A percentile compares a stretch with the other conserved stretches of the same genome.
phyloP scores from a whole-genome alignment of 768 basidiomycete species.

The Psilocybe cyanescens region DNA sequence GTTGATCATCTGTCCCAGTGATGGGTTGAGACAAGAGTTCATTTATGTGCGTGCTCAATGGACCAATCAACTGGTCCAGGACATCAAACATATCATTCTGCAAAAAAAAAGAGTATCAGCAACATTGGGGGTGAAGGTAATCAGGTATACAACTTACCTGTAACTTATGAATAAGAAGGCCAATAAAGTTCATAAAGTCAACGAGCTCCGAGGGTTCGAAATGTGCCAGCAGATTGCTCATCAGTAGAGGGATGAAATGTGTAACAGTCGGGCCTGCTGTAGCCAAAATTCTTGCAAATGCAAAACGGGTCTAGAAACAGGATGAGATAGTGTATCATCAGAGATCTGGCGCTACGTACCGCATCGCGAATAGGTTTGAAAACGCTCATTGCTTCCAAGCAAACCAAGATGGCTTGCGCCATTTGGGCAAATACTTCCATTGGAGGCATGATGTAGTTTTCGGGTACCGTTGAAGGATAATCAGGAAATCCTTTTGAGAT shows the following conservation, averaged over 20 bases:
- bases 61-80: slow-evolving; percentile 87
- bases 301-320: slow-evolving; percentile 75
- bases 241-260: slow-evolving; percentile 85
- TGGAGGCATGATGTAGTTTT: slow-evolving; percentile 70
- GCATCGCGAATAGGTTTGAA: slow-evolving; percentile 91
- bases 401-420: slow-evolving; percentile 86
- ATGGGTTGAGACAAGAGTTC: slow-evolving; percentile 80
- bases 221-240: slow-evolving; percentile 87
- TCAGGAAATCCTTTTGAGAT: slow-evolving; percentile 97
- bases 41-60: slow-evolving; percentile 83
- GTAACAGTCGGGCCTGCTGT: slow-evolving; percentile 88
- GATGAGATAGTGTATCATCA: background rate
- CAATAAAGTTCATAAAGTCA: slow-evolving; percentile 96
- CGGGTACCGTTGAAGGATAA: slow-evolving; percentile 70
- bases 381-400: slow-evolving; percentile 85
- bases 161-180: slow-evolving; percentile 86
- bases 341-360: slow-evolving; percentile 45
- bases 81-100: slow-evolving; percentile 88
- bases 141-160: slow-evolving; percentile 56
- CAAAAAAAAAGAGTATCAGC: background rate
- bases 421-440: slow-evolving; percentile 82
- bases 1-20: slow-evolving; percentile 84
- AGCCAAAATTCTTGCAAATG: slow-evolving; percentile 91
- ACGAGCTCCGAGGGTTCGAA: slow-evolving; percentile 92
- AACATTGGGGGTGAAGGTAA: background rate